A percentile compares a stretch with the other conserved stretches of the same genome.
phyloP scores from a whole-genome alignment of 306 rosid genomes.

The Begonia peltatifolia region DNA sequence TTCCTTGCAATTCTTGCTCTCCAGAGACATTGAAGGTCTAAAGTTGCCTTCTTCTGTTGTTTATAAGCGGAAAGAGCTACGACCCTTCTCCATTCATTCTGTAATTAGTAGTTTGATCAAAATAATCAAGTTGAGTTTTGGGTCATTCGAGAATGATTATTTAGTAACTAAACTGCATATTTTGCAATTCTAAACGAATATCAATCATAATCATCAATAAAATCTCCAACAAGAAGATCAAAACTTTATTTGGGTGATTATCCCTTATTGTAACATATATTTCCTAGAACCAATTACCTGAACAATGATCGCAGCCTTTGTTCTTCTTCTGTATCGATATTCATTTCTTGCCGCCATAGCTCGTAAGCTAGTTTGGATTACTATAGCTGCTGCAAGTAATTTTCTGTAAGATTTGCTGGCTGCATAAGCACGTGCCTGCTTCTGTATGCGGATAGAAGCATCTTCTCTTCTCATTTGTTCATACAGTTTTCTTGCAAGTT shows the following conservation, averaged over 20 bases:
- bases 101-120: constrained; percentile 2
- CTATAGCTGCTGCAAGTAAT: constrained; percentile 42
- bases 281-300: constrained; percentile 35
- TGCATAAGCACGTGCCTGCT: constrained; percentile 41
- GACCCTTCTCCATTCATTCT: constrained; percentile 73
- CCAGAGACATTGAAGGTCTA: constrained; percentile 73
- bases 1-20: constrained; percentile 64
- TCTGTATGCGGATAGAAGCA: constrained; percentile 68
- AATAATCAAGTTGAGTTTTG: too few relatives aligned
- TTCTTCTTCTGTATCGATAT: constrained; percentile 47
- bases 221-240: too few relatives aligned
- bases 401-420: constrained; percentile 41
- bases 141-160: too few relatives aligned
- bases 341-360: constrained; percentile 74
- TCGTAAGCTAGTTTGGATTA: constrained; percentile 65
- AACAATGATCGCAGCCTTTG: constrained; percentile 53
- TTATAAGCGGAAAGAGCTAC: constrained; percentile 46
- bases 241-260: too few relatives aligned
- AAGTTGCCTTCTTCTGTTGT: constrained; percentile 44
- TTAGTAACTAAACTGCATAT: too few relatives aligned
- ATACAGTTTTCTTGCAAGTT: constrained; percentile 50
- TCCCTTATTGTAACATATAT: neutral
- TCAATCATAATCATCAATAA: too few relatives aligned
- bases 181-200: too few relatives aligned
- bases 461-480: constrained; percentile 61